Conservation (phyloP, 257 asterid species). For the Apocynum venetum region DNA sequence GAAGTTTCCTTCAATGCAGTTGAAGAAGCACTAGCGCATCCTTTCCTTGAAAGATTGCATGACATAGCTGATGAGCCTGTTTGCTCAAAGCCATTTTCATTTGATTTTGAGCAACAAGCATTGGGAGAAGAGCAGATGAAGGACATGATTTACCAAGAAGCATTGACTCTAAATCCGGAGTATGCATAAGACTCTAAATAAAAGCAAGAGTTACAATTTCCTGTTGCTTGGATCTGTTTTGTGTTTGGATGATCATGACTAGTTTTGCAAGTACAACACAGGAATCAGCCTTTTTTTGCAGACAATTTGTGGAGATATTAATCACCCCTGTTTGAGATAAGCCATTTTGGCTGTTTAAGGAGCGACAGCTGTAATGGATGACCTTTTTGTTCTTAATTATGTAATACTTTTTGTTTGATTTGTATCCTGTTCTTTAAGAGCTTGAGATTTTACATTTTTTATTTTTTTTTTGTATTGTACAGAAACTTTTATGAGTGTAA, state of each 20-base stretch:
- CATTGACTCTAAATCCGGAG: conserved; percentile 61
- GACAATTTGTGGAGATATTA: background rate
- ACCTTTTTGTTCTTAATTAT: background rate
- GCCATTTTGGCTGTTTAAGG: background rate
- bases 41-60: conserved; percentile 73
- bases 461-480: background rate
- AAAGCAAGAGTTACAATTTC: background rate
- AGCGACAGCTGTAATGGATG: background rate
- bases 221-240: background rate
- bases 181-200: conserved; percentile 21
- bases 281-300: background rate
- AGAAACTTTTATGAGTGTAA: background rate
- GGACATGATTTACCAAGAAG: conserved; percentile 84
- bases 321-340: background rate
- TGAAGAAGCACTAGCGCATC: conserved; percentile 82
- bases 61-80: conserved; percentile 79
- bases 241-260: background rate
- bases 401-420: background rate
- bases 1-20: conserved; percentile 39
- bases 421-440: background rate
- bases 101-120: conserved; percentile 71
- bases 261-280: background rate
- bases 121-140: conserved; percentile 84
- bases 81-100: conserved; percentile 59
- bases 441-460: background rate